Evolutionary conservation across 805 yeast species (phyloP), one percentile per base, ranked within the genome.

Genomic region (Suhomyces kilbournensis): DNA sequence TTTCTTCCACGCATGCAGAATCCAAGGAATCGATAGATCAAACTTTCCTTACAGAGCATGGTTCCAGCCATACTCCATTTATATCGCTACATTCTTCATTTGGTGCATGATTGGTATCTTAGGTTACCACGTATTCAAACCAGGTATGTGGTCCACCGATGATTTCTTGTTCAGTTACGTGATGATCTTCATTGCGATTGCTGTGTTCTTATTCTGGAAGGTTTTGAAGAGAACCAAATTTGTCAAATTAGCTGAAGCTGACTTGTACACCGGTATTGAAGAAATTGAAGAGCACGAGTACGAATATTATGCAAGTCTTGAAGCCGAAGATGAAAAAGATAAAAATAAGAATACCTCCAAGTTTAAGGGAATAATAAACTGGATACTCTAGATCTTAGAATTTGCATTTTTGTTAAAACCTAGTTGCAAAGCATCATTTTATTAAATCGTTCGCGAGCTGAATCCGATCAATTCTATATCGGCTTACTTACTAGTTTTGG

Each of bases 101-200:
- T 63, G 69, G 66, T 63, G 79, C 5, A 76, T 53, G 64, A 72
- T 52, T 76, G 88, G 88, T 62, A 81, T 59, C 68, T 82, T 65
- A 69, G 96, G 96, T 4, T 90, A 87, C 70, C 70, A 79, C 2
- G 88, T 84, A 1, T 88, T 90, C 67, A 65, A 84, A 44, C 84
- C 84, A 12, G 89, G 87, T 5, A 63, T 71, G 50, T 89, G 93
- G 91, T 66, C 75, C 17, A 76, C 77, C 17, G 75, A 83, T 53
- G 70, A 75, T 7, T 90, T 90, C 69, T 72, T 88, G 58, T 87
- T 82, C 68, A 80, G 80, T 61, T 90, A 90, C 62, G 72, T 90
- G 53, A 85, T 87, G 85, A 77, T 89, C 10, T 88, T 88, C 53
- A 67, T 75, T 17, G 56, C 66, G 4, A 49, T 67, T 40, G 72